Evolutionary conservation across 192 early-diverging fungal species (phyloP).

Genomic region (Gigaspora rosea): DNA sequence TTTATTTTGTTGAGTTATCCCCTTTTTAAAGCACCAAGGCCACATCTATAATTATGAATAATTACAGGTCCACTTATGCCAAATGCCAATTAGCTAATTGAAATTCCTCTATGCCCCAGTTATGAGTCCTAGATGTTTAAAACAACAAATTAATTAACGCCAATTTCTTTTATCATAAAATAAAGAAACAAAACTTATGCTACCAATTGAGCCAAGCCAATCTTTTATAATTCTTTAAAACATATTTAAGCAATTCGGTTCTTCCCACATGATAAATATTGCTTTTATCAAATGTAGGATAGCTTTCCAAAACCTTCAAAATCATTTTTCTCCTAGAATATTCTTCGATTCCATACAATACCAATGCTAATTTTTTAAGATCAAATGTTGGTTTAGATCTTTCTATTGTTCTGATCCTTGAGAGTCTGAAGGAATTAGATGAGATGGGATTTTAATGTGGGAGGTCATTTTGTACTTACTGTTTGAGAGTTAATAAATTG

Average conservation of each 20-base stretch:
- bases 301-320: constrained; percentile 61
- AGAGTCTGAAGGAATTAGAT: constrained; percentile 46
- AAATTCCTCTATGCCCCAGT: too few relatives aligned
- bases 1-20: too few relatives aligned
- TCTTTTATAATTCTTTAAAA: constrained; percentile 61
- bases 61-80: too few relatives aligned
- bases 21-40: too few relatives aligned
- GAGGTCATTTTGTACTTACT: background rate
- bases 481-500: too few relatives aligned
- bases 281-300: constrained; percentile 74
- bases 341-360: constrained; percentile 68
- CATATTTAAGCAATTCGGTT: constrained; percentile 62
- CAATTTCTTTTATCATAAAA: background rate
- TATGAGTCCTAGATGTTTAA: too few relatives aligned
- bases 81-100: too few relatives aligned
- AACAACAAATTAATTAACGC: too few relatives aligned
- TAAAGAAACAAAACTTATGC: constrained; percentile 40
- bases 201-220: constrained; percentile 65
- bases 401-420: constrained; percentile 58
- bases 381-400: constrained; percentile 68
- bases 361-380: constrained; percentile 62
- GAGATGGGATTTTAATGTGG: constrained; percentile 23
- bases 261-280: constrained; percentile 73
- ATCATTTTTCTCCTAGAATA: constrained; percentile 59
- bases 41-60: too few relatives aligned